A percentile compares a stretch with the other conserved stretches of the same genome.
phyloP scores from a whole-genome alignment of 2,329 filamentous ascomycete species.

The Fusarium albidum region DNA sequence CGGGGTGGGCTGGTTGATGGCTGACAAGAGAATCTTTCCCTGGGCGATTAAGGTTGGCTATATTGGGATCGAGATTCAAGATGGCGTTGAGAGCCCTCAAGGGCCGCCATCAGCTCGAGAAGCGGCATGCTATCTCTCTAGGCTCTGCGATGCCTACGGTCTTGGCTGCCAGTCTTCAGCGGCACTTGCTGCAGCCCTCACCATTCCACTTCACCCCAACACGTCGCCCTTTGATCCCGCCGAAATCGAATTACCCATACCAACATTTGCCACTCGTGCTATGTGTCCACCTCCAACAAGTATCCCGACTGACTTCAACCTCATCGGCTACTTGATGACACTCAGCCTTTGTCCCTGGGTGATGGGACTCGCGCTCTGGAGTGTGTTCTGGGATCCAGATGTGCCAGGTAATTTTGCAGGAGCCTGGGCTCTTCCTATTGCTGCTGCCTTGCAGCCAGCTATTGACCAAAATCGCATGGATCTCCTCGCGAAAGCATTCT shows the following conservation, averaged over 20 bases:
- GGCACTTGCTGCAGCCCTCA: slow-evolving; percentile 12
- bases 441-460: not conserved
- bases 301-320: slow-evolving; percentile 1
- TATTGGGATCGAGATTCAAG: not conserved
- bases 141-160: slow-evolving; percentile 13
- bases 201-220: slow-evolving; percentile 10
- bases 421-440: slow-evolving; percentile 9
- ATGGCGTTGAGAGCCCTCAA: not conserved
- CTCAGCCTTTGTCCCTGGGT: slow-evolving; percentile 3
- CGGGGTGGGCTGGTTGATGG: not conserved
- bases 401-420: slow-evolving; percentile 6
- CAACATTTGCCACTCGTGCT: not conserved
- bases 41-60: not conserved
- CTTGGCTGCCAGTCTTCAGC: slow-evolving; percentile 7
- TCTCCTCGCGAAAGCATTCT: slow-evolving; percentile 2
- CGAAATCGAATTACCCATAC: not conserved
- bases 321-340: slow-evolving; percentile 3
- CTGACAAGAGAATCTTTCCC: no score
- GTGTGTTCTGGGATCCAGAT: slow-evolving; percentile 9
- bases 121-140: slow-evolving; percentile 8
- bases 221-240: not conserved
- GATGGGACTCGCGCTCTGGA: slow-evolving; percentile 7
- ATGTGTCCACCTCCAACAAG: not conserved
- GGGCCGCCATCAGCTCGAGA: not conserved
- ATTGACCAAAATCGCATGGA: slow-evolving; percentile 6